Evolutionary conservation across 108 stramenopile species (phyloP).

Genomic region (Nannochloropsis oceanica): DNA sequence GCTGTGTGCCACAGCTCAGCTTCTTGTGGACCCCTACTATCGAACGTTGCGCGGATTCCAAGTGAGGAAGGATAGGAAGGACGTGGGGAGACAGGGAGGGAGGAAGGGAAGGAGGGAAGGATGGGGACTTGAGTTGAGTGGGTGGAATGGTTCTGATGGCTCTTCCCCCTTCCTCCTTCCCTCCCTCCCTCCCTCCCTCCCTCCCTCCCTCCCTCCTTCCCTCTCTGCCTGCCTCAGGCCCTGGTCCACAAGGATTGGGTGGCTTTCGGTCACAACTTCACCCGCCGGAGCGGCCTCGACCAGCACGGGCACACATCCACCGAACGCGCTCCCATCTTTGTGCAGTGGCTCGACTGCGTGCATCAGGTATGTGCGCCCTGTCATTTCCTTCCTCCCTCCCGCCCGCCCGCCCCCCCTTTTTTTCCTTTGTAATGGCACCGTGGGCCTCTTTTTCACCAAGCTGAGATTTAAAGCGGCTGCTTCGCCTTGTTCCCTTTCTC

Average conservation of each 20-base stretch:
- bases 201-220: background rate
- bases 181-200: background rate
- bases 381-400: background rate
- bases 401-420: background rate
- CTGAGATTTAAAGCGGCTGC: no score
- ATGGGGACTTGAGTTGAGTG: background rate
- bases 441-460: no score
- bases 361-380: slow-evolving; percentile 49
- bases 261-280: slow-evolving; percentile 93
- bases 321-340: slow-evolving; percentile 83
- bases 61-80: no score
- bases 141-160: background rate
- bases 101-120: background rate
- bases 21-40: slow-evolving; percentile 87
- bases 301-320: slow-evolving; percentile 41
- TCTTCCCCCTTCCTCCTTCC: background rate
- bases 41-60: slow-evolving; percentile 79
- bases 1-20: slow-evolving; percentile 65
- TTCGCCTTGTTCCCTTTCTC: background rate
- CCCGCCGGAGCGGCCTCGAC: slow-evolving; percentile 53
- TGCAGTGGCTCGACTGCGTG: slow-evolving; percentile 93
- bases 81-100: no score
- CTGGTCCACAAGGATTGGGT: slow-evolving; percentile 97
- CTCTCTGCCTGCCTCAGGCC: background rate
- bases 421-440: no score